Evolutionary conservation across 257 asterid genomes (phyloP).

Genomic region (Sherardia arvensis): DNA sequence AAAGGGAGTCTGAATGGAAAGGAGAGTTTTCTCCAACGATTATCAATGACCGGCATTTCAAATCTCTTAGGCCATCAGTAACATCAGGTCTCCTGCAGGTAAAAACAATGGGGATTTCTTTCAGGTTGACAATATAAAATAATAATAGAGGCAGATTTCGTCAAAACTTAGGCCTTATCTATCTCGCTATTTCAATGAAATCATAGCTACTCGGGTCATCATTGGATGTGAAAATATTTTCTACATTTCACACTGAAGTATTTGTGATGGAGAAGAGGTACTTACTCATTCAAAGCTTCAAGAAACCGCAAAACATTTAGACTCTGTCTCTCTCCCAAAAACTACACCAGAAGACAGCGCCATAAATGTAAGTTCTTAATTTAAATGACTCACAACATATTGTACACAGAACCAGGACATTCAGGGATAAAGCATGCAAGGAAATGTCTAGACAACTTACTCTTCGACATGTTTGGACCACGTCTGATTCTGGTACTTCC

Average conservation of each 20-base stretch:
- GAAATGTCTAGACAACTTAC: constrained; percentile 32
- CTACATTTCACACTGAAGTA: background rate
- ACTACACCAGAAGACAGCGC: constrained; percentile 27
- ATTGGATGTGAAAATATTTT: background rate
- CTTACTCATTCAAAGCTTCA: constrained; percentile 51
- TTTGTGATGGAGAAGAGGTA: background rate
- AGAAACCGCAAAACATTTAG: constrained; percentile 51
- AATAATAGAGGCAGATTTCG: background rate
- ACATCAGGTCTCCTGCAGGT: constrained; percentile 53
- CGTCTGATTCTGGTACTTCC: constrained; percentile 48
- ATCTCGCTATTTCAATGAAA: background rate
- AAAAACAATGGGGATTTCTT: background rate
- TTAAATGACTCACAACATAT: background rate
- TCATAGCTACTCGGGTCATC: background rate
- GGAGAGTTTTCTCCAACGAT: constrained; percentile 57
- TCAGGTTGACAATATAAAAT: background rate
- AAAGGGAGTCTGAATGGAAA: constrained; percentile 49
- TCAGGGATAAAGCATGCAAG: background rate
- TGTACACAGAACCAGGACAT: background rate
- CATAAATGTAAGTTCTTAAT: background rate
- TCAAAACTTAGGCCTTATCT: background rate
- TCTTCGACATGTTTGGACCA: constrained; percentile 59
- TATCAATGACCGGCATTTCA: constrained; percentile 45
- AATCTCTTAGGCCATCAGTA: constrained; percentile 34
- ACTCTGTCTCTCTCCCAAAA: constrained; percentile 58